These are phyloP conservation scores for Chaetomiaceae sp. DNA, from an alignment of 2,329 filamentous ascomycete genomes.

Conservation along the genomic window DNA sequence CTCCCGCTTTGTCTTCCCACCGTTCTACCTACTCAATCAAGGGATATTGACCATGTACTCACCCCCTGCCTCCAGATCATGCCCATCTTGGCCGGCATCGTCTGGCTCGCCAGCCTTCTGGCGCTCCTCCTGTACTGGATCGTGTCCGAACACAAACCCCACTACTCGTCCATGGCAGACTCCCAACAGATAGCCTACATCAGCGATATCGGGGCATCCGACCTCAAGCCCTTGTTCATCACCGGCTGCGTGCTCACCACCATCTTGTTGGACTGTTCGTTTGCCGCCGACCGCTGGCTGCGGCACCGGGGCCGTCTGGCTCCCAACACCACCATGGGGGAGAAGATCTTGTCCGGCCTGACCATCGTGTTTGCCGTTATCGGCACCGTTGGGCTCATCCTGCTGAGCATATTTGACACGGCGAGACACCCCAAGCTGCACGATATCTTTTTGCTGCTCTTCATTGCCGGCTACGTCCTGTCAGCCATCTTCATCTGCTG, in stretches of 20 bases:
- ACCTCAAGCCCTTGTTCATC: slow-evolving; percentile 74
- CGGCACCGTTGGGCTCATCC: slow-evolving; percentile 75
- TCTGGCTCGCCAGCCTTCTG: slow-evolving; percentile 64
- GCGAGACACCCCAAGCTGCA: slow-evolving; percentile 62
- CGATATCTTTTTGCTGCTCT: slow-evolving; percentile 71
- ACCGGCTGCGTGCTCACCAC: slow-evolving; percentile 66
- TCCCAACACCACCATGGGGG: slow-evolving; percentile 59
- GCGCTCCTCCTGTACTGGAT: slow-evolving; percentile 68
- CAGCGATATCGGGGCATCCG: slow-evolving; percentile 57
- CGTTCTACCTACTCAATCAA: no score
- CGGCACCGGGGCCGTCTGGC: slow-evolving; percentile 75
- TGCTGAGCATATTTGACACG: slow-evolving; percentile 83
- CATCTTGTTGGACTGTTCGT: slow-evolving; percentile 74
- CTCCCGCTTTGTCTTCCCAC: not conserved
- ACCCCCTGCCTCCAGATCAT: slow-evolving; percentile 39
- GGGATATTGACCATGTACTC: no score
- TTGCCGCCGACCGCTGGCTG: slow-evolving; percentile 78
- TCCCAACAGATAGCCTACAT: slow-evolving; percentile 65
- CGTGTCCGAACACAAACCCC: slow-evolving; percentile 46
- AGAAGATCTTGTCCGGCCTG: slow-evolving; percentile 59
- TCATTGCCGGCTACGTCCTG: slow-evolving; percentile 80
- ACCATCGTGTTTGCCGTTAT: slow-evolving; percentile 64
- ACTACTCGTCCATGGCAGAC: slow-evolving; percentile 56
- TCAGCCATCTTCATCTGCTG: slow-evolving; percentile 84
- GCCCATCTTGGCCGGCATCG: slow-evolving; percentile 61